Conservation (phyloP, 2,329 filamentous ascomycete genomes). For the Trichoderma harzianum region DNA sequence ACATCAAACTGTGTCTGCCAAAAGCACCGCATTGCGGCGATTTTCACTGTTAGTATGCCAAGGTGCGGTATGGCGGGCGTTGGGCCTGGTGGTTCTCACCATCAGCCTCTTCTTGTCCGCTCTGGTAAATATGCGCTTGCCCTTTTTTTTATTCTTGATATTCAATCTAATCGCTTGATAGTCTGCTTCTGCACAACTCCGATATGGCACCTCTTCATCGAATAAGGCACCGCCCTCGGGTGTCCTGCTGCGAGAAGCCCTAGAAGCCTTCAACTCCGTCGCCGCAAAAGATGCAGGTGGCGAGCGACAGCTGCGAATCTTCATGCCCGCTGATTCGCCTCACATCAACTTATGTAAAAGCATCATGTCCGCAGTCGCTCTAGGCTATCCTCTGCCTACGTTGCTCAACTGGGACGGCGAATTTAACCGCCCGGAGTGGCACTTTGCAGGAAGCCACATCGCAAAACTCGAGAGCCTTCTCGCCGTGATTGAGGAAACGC, state of each 20-base stretch:
- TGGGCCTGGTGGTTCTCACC: not conserved
- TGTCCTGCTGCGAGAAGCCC: not conserved
- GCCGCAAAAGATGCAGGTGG: not conserved
- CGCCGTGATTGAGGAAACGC: constrained; percentile 27
- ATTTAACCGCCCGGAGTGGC: constrained; percentile 37
- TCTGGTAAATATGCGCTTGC: not conserved
- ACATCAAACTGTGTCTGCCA: not conserved
- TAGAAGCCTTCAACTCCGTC: not conserved
- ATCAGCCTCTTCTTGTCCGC: constrained; percentile 6
- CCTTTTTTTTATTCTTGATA: not conserved
- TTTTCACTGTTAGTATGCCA: not conserved
- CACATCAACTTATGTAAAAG: constrained; percentile 38
- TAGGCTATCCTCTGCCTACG: constrained; percentile 37
- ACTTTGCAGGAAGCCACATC: constrained; percentile 38
- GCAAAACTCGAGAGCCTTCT: constrained; percentile 34
- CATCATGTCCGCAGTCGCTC: constrained; percentile 37
- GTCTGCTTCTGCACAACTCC: not conserved
- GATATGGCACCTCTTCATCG: not conserved
- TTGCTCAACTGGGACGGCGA: constrained; percentile 39
- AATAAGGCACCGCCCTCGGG: not conserved
- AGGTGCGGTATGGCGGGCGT: not conserved
- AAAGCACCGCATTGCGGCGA: not conserved
- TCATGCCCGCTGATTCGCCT: constrained; percentile 38
- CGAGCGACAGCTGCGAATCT: constrained; percentile 33
- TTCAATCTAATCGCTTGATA: not conserved